Evolutionary conservation across 495 filamentous ascomycete genomes (phyloP).

Genomic region (Annulohypoxylon stygium): DNA sequence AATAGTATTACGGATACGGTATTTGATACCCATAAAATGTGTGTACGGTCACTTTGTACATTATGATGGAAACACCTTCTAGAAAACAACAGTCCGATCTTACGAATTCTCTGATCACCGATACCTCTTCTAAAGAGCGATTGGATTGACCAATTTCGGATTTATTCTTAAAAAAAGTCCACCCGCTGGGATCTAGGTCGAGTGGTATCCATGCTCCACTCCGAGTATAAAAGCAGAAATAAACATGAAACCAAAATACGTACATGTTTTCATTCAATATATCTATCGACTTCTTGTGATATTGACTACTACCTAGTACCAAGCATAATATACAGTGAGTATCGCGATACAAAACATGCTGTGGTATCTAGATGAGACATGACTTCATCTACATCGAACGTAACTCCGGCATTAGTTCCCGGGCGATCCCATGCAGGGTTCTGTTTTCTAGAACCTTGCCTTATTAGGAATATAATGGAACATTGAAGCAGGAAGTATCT

Average conservation of each 20-base stretch:
- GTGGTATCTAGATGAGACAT: background rate
- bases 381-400: background rate
- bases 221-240: conserved; percentile 16
- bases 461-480: background rate
- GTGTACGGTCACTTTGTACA: conserved; percentile 36
- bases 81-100: background rate
- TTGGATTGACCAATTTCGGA: background rate
- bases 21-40: conserved; percentile 7
- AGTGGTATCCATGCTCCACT: conserved; percentile 15
- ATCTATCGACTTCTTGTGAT: background rate
- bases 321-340: too few species aligned
- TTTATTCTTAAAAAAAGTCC: background rate
- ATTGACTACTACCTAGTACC: too few species aligned
- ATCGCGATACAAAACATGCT: background rate
- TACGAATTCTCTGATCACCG: background rate
- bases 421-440: conserved; percentile 33
- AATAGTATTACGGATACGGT: conserved; percentile 19
- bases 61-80: conserved; percentile 32
- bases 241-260: too few species aligned
- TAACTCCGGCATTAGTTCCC: conserved; percentile 3
- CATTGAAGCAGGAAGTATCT: background rate
- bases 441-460: conserved; percentile 34
- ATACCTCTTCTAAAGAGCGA: background rate
- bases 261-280: background rate
- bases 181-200: background rate